Evolutionary conservation across 2,329 filamentous ascomycete species (phyloP), one percentile per base, ranked within the genome.

Genomic region (Paraconiothyrium sp.): DNA sequence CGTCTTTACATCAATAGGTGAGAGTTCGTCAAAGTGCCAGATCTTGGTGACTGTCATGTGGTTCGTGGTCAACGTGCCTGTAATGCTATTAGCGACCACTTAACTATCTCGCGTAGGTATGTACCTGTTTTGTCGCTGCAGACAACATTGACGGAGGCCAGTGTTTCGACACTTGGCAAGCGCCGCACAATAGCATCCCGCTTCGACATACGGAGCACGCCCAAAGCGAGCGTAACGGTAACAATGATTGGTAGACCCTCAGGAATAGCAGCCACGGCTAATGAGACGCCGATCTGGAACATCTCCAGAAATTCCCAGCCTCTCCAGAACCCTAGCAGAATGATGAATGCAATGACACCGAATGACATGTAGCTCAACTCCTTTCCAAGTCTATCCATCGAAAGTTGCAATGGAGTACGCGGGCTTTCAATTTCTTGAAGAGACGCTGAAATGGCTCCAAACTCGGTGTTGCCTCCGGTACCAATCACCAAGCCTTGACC

Each of bases 121-220:
- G 59, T 80, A 88, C 88, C 93, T 47, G 95, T 99, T 82, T 99
- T 99, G 83, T 99, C 95, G 69, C 93, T 97, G 82, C 96, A 99
- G 7, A 99, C 93, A n/a, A 99, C 94, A 72, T 98, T 99, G 61
- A 99, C 95, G n/a, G 94, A 97, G 9, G 96, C 96, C 5, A 99
- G 82, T 0, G 95, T 99, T 78, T 99, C 95, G 9, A 99, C 96
- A 78, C 95, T 98, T 24, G 96, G 96, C 80, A 99, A 90, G 74
- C 92, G 90, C 68, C 95, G 91, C 62, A 99, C 94, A 76, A 99
- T 99, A 9, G 95, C 95, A 76, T 97, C 92, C 71, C 94, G 89
- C 74, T 90, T 93, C 63, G 95, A 96, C 95, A 99, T 99, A 60
- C 95, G 90, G 73, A 99, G 88, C 9, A 99, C 96, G 14, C 95